Percentiles rank a stretch among this genome's conserved stretches.
Evolutionary conservation across 2,329 filamentous ascomycete species (phyloP).

Genomic region (Davidsoniella australis): DNA sequence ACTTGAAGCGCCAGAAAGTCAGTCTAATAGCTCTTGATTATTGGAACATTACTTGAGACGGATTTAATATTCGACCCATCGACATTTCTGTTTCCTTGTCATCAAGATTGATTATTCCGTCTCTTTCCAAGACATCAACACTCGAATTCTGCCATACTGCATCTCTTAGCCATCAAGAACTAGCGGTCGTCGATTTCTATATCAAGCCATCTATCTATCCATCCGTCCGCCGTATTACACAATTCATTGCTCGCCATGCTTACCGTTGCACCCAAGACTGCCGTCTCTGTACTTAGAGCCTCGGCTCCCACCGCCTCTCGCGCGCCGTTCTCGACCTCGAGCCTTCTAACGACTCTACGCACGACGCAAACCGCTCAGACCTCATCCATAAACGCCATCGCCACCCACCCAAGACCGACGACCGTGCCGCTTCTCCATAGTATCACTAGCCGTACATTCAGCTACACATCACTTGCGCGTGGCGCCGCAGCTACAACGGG

Average conservation of each 20-base stretch:
- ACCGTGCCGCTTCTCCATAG: background rate
- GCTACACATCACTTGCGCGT: constrained; percentile 8
- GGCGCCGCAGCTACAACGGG: constrained; percentile 10
- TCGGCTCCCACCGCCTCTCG: background rate
- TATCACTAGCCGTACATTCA: constrained; percentile 13
- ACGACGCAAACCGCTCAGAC: background rate
- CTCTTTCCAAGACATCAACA: no score
- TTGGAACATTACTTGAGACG: background rate
- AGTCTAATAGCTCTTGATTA: background rate
- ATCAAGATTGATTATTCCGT: background rate
- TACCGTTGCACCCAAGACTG: constrained; percentile 5
- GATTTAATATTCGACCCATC: background rate
- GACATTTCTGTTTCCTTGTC: no score
- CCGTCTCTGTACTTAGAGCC: background rate
- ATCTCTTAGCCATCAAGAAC: no score
- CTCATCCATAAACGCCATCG: constrained; percentile 14
- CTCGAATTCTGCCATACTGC: no score
- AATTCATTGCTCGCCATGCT: background rate
- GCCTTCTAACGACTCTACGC: background rate
- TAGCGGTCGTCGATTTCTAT: no score
- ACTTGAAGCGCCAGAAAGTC: no score
- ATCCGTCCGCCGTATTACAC: background rate
- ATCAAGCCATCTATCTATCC: no score
- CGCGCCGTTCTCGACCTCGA: constrained; percentile 3
- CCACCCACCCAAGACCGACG: background rate